Evolutionary conservation across 2,329 filamentous ascomycete genomes (phyloP).

Genomic region (Fusarium algeriense): DNA sequence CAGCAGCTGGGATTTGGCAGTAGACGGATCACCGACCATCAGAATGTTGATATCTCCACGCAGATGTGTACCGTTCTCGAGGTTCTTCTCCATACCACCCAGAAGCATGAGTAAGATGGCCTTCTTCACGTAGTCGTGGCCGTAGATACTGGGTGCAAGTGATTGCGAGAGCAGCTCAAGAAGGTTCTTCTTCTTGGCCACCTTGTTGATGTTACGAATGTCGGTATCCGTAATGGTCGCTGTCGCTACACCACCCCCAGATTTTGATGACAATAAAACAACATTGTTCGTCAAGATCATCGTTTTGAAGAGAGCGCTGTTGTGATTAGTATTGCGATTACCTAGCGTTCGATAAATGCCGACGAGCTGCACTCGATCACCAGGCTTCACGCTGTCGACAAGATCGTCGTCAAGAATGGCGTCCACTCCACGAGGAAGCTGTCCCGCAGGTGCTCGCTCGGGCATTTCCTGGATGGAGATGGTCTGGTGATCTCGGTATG

Average conservation of each 20-base stretch:
- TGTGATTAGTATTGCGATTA: constrained; percentile 91
- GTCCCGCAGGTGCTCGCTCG: constrained; percentile 92
- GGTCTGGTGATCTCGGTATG: constrained; percentile 95
- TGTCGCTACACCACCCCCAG: constrained; percentile 91
- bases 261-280: constrained; percentile 94
- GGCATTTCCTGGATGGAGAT: constrained; percentile 99
- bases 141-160: constrained; percentile 94
- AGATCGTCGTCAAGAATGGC: constrained; percentile 97
- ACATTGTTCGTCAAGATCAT: constrained; percentile 94
- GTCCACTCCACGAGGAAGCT: constrained; percentile 94
- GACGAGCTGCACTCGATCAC: constrained; percentile 96
- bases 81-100: constrained; percentile 96
- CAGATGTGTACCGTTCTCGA: constrained; percentile 97
- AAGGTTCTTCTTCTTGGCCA: constrained; percentile 92
- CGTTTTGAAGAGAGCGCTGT: constrained; percentile 94
- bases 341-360: constrained; percentile 94
- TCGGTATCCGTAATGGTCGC: constrained; percentile 95
- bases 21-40: constrained; percentile 99
- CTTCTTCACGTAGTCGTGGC: constrained; percentile 98
- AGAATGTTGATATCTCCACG: constrained; percentile 99
- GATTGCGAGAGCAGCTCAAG: constrained; percentile 95
- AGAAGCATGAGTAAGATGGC: constrained; percentile 95
- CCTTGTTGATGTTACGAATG: constrained; percentile 98
- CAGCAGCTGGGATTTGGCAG: constrained; percentile 96
- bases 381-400: constrained; percentile 94